Percentiles rank a stretch among this genome's conserved stretches.
Conservation (phyloP, 1,284 basidiomycete species). For the Lentinula novae-zelandiae region DNA sequence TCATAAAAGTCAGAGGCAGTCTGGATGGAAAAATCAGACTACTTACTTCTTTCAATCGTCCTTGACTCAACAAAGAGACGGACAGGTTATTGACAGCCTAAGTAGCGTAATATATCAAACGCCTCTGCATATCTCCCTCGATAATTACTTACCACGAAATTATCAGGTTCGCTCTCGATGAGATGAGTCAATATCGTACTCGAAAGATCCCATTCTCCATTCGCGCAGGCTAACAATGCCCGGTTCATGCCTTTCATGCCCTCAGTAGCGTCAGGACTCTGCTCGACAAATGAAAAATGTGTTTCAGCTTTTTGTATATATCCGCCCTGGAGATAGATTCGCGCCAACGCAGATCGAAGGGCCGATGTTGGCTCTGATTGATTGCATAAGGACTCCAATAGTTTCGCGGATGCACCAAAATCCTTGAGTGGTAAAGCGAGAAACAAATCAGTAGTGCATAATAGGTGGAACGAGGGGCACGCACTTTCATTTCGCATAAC, state of each 20-base stretch:
- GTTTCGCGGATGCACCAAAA: slow-evolving; percentile 56
- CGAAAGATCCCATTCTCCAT: slow-evolving; percentile 65
- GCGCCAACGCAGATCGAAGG: slow-evolving; percentile 61
- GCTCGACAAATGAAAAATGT: slow-evolving; percentile 50
- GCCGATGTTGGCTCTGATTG: slow-evolving; percentile 43
- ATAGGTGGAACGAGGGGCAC: slow-evolving; percentile 10
- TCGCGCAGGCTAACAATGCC: slow-evolving; percentile 58
- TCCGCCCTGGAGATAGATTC: slow-evolving; percentile 73
- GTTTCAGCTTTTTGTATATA: slow-evolving; percentile 50
- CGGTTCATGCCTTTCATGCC: slow-evolving; percentile 54
- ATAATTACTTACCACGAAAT: slow-evolving; percentile 49
- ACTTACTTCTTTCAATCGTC: slow-evolving; percentile 64
- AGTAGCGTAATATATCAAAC: background rate
- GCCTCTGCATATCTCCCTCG: background rate
- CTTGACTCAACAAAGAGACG: slow-evolving; percentile 65
- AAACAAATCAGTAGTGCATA: background rate
- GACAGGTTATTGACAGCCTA: slow-evolving; percentile 78
- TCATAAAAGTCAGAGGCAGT: background rate
- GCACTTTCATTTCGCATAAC: slow-evolving; percentile 71
- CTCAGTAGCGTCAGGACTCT: slow-evolving; percentile 40
- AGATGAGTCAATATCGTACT: slow-evolving; percentile 39
- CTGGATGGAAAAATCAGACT: too few species aligned
- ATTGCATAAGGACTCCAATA: slow-evolving; percentile 60
- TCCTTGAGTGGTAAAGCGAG: slow-evolving; percentile 43
- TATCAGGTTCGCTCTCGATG: slow-evolving; percentile 47